A percentile compares a stretch with the other conserved stretches of the same genome.
phyloP scores from a whole-genome alignment of 1,139 yeast species.

The Blastobotrys aristatus region DNA sequence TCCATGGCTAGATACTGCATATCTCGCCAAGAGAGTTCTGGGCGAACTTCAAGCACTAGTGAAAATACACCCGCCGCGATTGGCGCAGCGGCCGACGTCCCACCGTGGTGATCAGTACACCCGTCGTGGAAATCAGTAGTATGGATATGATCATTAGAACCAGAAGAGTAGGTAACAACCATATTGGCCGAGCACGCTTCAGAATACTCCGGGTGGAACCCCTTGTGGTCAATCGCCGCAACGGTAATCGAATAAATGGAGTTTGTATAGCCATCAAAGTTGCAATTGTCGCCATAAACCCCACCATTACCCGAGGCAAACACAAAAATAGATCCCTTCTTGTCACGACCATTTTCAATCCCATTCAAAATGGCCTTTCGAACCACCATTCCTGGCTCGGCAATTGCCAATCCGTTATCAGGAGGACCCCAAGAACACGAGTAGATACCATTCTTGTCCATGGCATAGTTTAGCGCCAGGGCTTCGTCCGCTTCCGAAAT shows the following conservation, averaged over 20 bases:
- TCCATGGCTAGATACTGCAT: constrained; percentile 77
- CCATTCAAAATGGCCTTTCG: constrained; percentile 80
- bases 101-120: constrained; percentile 83
- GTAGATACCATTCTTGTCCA: constrained; percentile 80
- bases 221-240: constrained; percentile 85
- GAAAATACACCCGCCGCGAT: constrained; percentile 93
- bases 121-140: constrained; percentile 72
- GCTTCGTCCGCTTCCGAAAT: constrained; percentile 90
- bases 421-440: constrained; percentile 99
- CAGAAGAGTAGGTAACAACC: constrained; percentile 94
- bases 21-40: constrained; percentile 93
- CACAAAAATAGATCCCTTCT: constrained; percentile 84
- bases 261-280: constrained; percentile 96
- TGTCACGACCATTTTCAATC: constrained; percentile 72
- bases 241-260: constrained; percentile 93
- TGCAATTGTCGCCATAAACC: constrained; percentile 76
- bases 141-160: constrained; percentile 83
- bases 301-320: constrained; percentile 98
- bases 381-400: constrained; percentile 76
- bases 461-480: constrained; percentile 70
- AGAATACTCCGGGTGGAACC: constrained; percentile 80
- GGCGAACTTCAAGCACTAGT: constrained; percentile 73
- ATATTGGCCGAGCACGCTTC: constrained; percentile 94
- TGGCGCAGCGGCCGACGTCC: constrained; percentile 99
- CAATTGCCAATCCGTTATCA: constrained; percentile 84